A percentile compares a stretch with the other conserved stretches of the same genome.
These are phyloP conservation scores for Aspergillus sp. DNA, from an alignment of 2,329 filamentous ascomycete species.

Conservation along the genomic window DNA sequence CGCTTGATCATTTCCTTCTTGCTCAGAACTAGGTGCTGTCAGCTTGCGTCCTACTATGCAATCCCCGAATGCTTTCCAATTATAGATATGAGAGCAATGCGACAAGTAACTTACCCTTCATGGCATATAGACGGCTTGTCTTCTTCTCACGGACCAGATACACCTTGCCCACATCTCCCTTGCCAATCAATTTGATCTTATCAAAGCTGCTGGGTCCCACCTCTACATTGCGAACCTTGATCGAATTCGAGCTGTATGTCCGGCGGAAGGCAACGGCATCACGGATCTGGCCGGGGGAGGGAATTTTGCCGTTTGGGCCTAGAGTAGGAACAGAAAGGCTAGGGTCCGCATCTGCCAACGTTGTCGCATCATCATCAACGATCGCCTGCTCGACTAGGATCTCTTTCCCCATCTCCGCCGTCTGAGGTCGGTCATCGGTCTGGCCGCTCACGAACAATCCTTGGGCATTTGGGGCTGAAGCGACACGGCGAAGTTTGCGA, in stretches of 20 bases:
- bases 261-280: slow-evolving; percentile 73
- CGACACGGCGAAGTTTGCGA: slow-evolving; percentile 85
- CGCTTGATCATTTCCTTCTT: slow-evolving; percentile 99
- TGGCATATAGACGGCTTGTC: slow-evolving; percentile 88
- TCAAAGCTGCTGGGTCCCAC: slow-evolving; percentile 94
- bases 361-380: slow-evolving; percentile 46
- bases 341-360: slow-evolving; percentile 46
- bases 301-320: slow-evolving; percentile 57
- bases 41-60: slow-evolving; percentile 13
- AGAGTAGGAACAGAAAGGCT: slow-evolving; percentile 27
- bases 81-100: not conserved
- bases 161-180: slow-evolving; percentile 97
- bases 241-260: slow-evolving; percentile 98
- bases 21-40: slow-evolving; percentile 69
- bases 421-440: slow-evolving; percentile 66
- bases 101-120: slow-evolving; percentile 71
- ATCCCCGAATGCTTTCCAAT: no score
- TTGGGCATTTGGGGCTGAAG: slow-evolving; percentile 94
- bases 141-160: slow-evolving; percentile 98
- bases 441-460: slow-evolving; percentile 70
- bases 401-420: slow-evolving; percentile 82
- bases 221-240: slow-evolving; percentile 96
- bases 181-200: slow-evolving; percentile 99
- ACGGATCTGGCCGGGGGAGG: slow-evolving; percentile 61
- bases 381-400: slow-evolving; percentile 60